These are phyloP conservation scores for Larix sibirica DNA, from an alignment of 83 land plant genomes.

Conservation along the genomic window DNA sequence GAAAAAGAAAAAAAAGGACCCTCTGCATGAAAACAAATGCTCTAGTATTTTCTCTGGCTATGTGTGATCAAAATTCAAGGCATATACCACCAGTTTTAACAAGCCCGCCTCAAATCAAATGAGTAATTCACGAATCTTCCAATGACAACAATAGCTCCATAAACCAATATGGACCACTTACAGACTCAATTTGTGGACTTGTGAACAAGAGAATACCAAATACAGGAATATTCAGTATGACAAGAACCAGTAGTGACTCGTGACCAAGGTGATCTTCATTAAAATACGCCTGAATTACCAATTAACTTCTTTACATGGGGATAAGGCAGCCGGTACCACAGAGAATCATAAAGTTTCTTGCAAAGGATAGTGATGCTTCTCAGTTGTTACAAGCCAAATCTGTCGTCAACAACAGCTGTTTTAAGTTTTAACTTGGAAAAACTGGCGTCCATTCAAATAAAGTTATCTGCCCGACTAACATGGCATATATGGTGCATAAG, in stretches of 20 bases:
- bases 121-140: background rate
- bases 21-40: background rate
- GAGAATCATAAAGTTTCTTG: background rate
- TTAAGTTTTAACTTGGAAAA: background rate
- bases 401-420: background rate
- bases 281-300: background rate
- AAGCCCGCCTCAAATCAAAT: background rate
- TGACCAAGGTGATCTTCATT: slow-evolving; percentile 5
- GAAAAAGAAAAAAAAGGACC: background rate
- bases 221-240: background rate
- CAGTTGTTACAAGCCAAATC: background rate
- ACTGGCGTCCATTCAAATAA: too few relatives aligned
- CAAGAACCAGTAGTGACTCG: background rate
- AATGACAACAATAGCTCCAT: background rate
- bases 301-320: background rate
- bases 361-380: background rate
- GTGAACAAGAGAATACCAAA: background rate
- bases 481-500: too few relatives aligned
- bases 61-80: background rate
- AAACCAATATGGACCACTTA: background rate
- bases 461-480: too few relatives aligned
- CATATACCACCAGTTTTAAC: background rate
- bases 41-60: background rate
- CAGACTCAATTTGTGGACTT: too few relatives aligned
- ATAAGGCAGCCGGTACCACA: background rate